These are phyloP conservation scores for Fusarium sp. DNA, from an alignment of 2,329 filamentous ascomycete genomes.

Conservation along the genomic window DNA sequence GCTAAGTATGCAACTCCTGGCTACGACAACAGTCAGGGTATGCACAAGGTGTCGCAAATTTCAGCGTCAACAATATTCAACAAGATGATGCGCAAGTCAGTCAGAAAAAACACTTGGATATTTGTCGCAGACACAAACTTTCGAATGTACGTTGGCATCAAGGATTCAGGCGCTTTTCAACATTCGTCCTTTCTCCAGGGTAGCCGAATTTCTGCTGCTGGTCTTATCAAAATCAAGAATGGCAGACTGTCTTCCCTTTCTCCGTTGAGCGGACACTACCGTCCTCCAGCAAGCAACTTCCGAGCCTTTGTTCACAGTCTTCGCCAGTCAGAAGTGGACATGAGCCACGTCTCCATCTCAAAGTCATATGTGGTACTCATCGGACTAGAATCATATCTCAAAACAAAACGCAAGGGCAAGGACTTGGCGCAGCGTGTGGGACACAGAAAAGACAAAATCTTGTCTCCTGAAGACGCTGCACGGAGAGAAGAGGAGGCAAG, in stretches of 20 bases:
- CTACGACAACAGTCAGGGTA: slow-evolving; percentile 69
- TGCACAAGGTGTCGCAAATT: slow-evolving; percentile 68
- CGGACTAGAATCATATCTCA: slow-evolving; percentile 83
- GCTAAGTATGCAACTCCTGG: slow-evolving; percentile 74
- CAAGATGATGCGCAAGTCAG: slow-evolving; percentile 80
- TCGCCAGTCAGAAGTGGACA: slow-evolving; percentile 79
- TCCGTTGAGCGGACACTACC: slow-evolving; percentile 82
- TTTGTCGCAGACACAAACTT: slow-evolving; percentile 90
- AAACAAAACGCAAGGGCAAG: slow-evolving; percentile 75
- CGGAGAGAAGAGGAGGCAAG: slow-evolving; percentile 68
- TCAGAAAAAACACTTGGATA: slow-evolving; percentile 92
- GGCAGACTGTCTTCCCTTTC: slow-evolving; percentile 81
- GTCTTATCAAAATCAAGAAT: slow-evolving; percentile 85
- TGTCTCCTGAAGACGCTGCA: slow-evolving; percentile 70
- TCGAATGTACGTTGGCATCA: slow-evolving; percentile 89
- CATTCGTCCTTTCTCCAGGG: slow-evolving; percentile 92
- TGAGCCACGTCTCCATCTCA: slow-evolving; percentile 81
- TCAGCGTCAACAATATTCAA: slow-evolving; percentile 81
- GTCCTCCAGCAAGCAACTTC: slow-evolving; percentile 86
- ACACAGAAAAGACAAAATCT: slow-evolving; percentile 67
- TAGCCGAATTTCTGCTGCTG: slow-evolving; percentile 82
- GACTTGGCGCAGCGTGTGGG: slow-evolving; percentile 61
- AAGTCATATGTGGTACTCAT: slow-evolving; percentile 85
- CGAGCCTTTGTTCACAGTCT: slow-evolving; percentile 81
- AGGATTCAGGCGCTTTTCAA: slow-evolving; percentile 88